Conservation (phyloP, 2,329 filamentous ascomycete genomes). For the Fonsecaea nubica region DNA sequence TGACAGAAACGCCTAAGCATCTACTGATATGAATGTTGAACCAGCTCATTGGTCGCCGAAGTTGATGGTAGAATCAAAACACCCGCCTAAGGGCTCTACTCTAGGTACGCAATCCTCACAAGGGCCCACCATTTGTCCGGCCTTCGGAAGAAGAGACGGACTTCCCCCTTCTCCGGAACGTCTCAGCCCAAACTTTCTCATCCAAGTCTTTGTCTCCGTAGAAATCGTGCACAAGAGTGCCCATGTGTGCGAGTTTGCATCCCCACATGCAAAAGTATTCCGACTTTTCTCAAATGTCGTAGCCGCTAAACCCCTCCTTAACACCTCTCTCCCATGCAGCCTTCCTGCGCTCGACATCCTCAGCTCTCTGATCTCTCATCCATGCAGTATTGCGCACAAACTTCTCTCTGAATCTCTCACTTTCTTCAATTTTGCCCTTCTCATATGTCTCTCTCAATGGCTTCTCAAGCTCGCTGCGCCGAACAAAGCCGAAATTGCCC, state of each 20-base stretch:
- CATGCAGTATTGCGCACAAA: constrained; percentile 61
- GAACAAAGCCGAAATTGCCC: constrained; percentile 69
- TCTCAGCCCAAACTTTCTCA: background rate
- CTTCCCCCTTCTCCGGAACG: background rate
- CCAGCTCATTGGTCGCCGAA: background rate
- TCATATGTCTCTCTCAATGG: constrained; percentile 37
- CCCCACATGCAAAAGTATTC: background rate
- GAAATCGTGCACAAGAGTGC: constrained; percentile 1
- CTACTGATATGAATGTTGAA: background rate
- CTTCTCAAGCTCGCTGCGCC: constrained; percentile 45
- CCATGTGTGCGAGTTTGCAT: background rate
- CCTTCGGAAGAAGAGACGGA: background rate
- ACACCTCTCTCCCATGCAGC: constrained; percentile 38
- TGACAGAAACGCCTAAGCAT: background rate
- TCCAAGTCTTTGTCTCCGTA: background rate
- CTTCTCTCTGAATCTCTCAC: constrained; percentile 58
- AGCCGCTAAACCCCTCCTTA: constrained; percentile 36
- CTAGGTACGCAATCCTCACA: background rate
- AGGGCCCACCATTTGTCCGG: background rate
- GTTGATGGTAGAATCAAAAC: background rate
- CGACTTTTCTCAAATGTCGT: constrained; percentile 31
- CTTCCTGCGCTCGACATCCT: constrained; percentile 52
- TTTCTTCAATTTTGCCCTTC: constrained; percentile 49
- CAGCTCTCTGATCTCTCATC: constrained; percentile 58
- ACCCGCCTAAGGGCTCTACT: background rate